Percentiles rank a stretch among this genome's conserved stretches.
These are phyloP conservation scores for Dactylellina parvicollis DNA, from an alignment of 2,329 filamentous ascomycete species.

Conservation along the genomic window DNA sequence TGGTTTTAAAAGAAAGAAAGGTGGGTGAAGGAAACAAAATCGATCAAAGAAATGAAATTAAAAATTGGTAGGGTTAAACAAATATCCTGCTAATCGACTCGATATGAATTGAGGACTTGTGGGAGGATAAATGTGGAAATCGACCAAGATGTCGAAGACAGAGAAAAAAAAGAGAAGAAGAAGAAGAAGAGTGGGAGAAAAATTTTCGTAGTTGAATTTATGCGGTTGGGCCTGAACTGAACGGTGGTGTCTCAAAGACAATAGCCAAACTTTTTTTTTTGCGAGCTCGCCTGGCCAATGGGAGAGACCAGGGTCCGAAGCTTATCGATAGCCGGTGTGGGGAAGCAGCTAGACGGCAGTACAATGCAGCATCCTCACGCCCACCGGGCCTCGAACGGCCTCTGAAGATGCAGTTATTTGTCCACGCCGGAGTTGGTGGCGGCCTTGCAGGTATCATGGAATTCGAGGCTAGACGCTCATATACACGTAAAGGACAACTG, in stretches of 20 bases:
- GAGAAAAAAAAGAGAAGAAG: constrained; percentile 64
- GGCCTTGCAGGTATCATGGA: too few species aligned
- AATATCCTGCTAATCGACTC: constrained; percentile 26
- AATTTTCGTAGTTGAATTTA: constrained; percentile 62
- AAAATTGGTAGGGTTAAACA: constrained; percentile 8
- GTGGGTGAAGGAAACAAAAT: constrained; percentile 58
- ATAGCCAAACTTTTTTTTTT: constrained; percentile 38
- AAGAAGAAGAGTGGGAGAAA: constrained; percentile 61
- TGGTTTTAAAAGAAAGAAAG: constrained; percentile 58
- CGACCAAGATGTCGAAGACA: constrained; percentile 64
- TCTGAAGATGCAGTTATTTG: neutral
- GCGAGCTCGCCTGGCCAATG: constrained; percentile 27
- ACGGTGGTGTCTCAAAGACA: constrained; percentile 19
- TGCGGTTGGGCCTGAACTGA: constrained; percentile 21
- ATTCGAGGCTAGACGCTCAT: too few species aligned
- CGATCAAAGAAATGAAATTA: neutral
- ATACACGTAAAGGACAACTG: too few species aligned
- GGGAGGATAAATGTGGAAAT: constrained; percentile 57
- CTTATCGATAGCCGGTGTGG: constrained; percentile 45
- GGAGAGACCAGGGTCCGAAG: constrained; percentile 4
- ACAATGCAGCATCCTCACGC: neutral
- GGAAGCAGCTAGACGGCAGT: neutral
- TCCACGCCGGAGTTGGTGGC: neutral
- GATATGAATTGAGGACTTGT: constrained; percentile 46
- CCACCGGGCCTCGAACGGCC: neutral